Base-by-base conservation (phyloP, 805 yeast genomes). In the Priceomyces haplophilus region DNA sequence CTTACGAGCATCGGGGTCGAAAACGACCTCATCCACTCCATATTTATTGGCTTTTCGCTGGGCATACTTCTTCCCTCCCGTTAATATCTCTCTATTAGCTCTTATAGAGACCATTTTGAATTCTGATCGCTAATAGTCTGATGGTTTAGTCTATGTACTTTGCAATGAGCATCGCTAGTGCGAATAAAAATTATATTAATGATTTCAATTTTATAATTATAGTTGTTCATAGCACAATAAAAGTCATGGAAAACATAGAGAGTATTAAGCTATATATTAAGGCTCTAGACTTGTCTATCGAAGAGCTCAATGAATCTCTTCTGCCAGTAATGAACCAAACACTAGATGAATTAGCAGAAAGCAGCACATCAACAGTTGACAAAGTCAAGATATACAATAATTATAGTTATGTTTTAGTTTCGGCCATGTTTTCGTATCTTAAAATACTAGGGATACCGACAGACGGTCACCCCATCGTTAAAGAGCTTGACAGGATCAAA, bases 11-110 rank as follows among this genome's bases (percentile, higher is more conserved):
- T 76, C 85, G 49, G 80, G 79, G 63, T 93, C 93, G 61, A 89
- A 93, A 1, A 78, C 80, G 21, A 93, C 95, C 61, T 88, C 97
- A 20, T 79, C 90, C 2, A 87, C 89, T 31, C 88, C 75, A 57
- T 76, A 79, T 58, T 79, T 76, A 59, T 78, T 79, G 25, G 74
- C 72, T 57, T 81, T 83, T 51, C 82, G 84, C 41, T 79, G 78
- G 13, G 83, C 82, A 62, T 89, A 90, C 52, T 76, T 78, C 63
- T 84, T 80, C 55, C 95, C 97, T 27, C 95, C 88, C 7, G 96
- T 85, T 59, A 90, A 82, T 43, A 90, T 79, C 55, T 89, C 91
- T 65, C 96, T 79, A 62, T 91, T 90, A 3, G 75, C 69, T 51
- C 68, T 64, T 37, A 50, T 43, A 20, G 52, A 45, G n/a, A 54